Evolutionary conservation across 371 early-diverging fungal species (phyloP).

Genomic region (Gilbertella persicaria): DNA sequence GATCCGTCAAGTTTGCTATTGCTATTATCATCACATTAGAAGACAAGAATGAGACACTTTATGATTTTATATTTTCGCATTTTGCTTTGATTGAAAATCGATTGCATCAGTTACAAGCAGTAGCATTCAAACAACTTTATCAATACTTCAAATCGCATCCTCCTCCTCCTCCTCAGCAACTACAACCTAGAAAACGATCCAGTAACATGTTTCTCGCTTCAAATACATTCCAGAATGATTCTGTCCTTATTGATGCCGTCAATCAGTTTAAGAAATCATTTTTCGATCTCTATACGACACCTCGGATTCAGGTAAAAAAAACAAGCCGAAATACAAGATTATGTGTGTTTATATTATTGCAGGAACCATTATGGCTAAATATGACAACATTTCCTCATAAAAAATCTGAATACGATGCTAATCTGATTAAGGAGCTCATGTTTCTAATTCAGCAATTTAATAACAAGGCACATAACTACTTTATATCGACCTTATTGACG

Average conservation of each 20-base stretch:
- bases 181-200: conserved; percentile 24
- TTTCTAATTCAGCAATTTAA: conserved; percentile 50
- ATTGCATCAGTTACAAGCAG: conserved; percentile 61
- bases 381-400: conserved; percentile 65
- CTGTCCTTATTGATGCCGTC: conserved; percentile 49
- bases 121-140: conserved; percentile 50
- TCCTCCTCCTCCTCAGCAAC: conserved; percentile 21
- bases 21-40: conserved; percentile 60
- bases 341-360: conserved; percentile 4
- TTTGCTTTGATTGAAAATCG: conserved; percentile 65
- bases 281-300: conserved; percentile 56
- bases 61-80: conserved; percentile 68
- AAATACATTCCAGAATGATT: conserved; percentile 56
- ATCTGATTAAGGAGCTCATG: conserved; percentile 53
- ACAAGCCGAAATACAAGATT: too few relatives aligned
- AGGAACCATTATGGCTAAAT: conserved; percentile 70
- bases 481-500: conserved; percentile 58
- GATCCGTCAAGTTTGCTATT: conserved; percentile 61
- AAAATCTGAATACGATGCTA: conserved; percentile 46
- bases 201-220: conserved; percentile 38
- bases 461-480: conserved; percentile 38
- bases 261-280: conserved; percentile 54
- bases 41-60: conserved; percentile 49
- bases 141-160: conserved; percentile 37
- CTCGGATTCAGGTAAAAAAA: conserved; percentile 66